Percentiles rank a stretch among this genome's conserved stretches.
Evolutionary conservation across 768 basidiomycete species (phyloP).

Genomic region (Clavulina sp.): DNA sequence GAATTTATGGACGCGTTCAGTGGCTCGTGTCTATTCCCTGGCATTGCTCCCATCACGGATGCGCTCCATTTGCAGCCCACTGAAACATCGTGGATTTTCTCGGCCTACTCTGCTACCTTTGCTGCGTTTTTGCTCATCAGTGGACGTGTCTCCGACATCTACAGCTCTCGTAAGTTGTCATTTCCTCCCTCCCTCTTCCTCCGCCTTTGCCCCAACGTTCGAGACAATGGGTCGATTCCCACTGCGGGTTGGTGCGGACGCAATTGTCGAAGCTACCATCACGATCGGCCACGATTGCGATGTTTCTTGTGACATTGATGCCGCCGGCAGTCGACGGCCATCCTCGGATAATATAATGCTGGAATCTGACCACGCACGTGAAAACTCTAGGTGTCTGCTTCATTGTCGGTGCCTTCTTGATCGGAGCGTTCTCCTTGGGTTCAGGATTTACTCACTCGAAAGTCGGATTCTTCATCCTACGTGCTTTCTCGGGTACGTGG

Average conservation of each 20-base stretch:
- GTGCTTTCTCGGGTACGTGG: conserved; percentile 35
- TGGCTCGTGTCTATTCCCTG: neutral
- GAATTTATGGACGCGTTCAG: conserved; percentile 1
- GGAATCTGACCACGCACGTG: too few relatives aligned
- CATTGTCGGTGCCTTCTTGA: conserved; percentile 22
- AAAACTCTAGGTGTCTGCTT: conserved; percentile 22
- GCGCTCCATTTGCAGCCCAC: neutral
- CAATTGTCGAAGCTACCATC: too few relatives aligned
- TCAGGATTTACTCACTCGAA: conserved; percentile 31
- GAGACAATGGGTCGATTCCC: too few relatives aligned
- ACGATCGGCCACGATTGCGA: too few relatives aligned
- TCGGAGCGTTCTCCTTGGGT: conserved; percentile 29
- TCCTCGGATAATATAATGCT: too few relatives aligned
- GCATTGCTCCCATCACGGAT: neutral
- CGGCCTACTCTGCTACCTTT: conserved; percentile 1
- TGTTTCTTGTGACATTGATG: neutral
- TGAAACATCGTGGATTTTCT: neutral
- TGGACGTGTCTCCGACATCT: neutral
- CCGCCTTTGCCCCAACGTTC: too few relatives aligned
- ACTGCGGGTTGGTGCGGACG: too few relatives aligned
- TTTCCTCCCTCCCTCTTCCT: too few relatives aligned
- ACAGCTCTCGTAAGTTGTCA: neutral
- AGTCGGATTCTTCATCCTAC: conserved; percentile 31
- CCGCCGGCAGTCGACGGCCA: neutral
- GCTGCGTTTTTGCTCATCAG: neutral